A percentile compares a stretch with the other conserved stretches of the same genome.
Conservation (phyloP, 805 yeast species). For the Sugiyamaella valdiviana region DNA sequence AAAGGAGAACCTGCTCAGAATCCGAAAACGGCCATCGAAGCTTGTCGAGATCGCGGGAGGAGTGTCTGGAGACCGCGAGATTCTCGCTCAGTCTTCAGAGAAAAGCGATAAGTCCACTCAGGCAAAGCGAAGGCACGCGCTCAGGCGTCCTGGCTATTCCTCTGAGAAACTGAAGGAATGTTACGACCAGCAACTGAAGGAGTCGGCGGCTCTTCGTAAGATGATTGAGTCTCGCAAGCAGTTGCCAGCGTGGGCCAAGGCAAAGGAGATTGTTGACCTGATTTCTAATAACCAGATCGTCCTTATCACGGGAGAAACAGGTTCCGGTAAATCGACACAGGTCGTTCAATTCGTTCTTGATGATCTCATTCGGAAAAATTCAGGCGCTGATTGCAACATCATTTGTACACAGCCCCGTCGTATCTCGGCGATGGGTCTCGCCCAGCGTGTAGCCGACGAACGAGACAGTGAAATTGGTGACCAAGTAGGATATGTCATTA, state of each 20-base stretch:
- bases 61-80: conserved; percentile 25
- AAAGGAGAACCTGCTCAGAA: conserved; percentile 49
- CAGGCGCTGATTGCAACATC: conserved; percentile 47
- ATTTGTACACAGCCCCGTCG: conserved; percentile 94
- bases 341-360: conserved; percentile 86
- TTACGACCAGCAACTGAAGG: conserved; percentile 30
- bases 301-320: conserved; percentile 91
- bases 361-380: conserved; percentile 39
- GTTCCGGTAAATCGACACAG: conserved; percentile 96
- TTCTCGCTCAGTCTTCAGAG: not conserved
- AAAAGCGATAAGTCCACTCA: conserved; percentile 7
- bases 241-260: conserved; percentile 82
- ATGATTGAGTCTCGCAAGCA: conserved; percentile 44
- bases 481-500: conserved; percentile 82
- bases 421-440: conserved; percentile 89
- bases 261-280: conserved; percentile 46
- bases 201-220: conserved; percentile 28
- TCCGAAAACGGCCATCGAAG: conserved; percentile 72
- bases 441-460: conserved; percentile 87
- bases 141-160: conserved; percentile 23
- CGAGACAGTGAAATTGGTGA: conserved; percentile 57
- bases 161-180: conserved; percentile 31
- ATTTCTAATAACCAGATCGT: conserved; percentile 59
- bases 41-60: conserved; percentile 38
- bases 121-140: not conserved